Conservation (phyloP, 1,139 yeast genomes). For the Kodamaea anthophila region DNA sequence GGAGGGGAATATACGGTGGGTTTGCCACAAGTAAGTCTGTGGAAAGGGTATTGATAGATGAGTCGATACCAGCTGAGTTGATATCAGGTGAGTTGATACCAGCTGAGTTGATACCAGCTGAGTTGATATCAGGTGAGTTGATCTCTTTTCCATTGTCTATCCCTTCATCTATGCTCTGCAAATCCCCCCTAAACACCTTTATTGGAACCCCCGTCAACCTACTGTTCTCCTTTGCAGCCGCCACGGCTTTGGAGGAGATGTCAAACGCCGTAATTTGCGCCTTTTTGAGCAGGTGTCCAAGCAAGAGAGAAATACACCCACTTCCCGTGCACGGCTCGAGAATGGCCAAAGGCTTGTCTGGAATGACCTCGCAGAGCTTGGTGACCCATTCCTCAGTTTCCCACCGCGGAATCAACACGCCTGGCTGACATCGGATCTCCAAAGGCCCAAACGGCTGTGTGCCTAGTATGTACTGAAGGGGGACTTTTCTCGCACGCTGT, state of each 20-base stretch:
- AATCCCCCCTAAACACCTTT: no score
- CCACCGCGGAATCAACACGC: conserved; percentile 86
- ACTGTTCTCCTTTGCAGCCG: conserved; percentile 48
- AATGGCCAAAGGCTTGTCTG: conserved; percentile 17
- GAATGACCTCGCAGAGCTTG: conserved; percentile 25
- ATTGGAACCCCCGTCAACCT: no score
- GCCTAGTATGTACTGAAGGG: conserved; percentile 79
- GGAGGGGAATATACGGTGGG: conserved; percentile 77
- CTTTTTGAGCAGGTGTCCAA: conserved; percentile 28
- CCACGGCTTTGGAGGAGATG: conserved; percentile 47
- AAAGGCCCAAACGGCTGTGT: conserved; percentile 81
- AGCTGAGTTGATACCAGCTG: no score
- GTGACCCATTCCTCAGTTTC: conserved; percentile 91
- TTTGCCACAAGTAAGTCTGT: conserved; percentile 65
- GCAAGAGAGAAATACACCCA: conserved; percentile 72
- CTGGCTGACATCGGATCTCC: conserved; percentile 50
- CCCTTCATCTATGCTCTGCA: no score
- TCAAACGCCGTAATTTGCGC: conserved; percentile 49
- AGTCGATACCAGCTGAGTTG: no score
- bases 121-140: no score
- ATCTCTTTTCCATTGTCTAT: no score
- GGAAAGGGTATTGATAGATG: no score
- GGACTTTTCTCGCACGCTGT: conserved; percentile 45
- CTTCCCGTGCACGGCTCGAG: conserved; percentile 86
- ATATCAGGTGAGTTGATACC: no score